phyloP scores from a whole-genome alignment of 768 basidiomycete species.

The Tylopilus plumbeoviolaceoides region DNA sequence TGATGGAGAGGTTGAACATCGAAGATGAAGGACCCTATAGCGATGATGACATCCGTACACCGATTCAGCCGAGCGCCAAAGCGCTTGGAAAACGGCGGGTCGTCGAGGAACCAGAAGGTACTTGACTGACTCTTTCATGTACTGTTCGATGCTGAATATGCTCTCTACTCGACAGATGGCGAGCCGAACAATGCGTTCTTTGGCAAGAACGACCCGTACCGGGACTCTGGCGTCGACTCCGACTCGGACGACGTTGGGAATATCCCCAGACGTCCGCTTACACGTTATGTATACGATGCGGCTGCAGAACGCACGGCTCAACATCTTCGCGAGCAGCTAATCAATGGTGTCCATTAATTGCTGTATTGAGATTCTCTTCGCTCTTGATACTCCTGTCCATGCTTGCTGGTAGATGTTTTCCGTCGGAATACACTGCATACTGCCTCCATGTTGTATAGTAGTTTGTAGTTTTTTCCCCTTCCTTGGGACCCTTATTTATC shows the following conservation, averaged over 20 bases:
- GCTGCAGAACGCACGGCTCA: constrained; percentile 75
- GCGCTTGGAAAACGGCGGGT: constrained; percentile 82
- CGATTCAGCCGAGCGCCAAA: constrained; percentile 74
- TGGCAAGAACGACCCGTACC: constrained; percentile 34
- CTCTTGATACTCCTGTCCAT: neutral
- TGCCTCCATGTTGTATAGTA: constrained; percentile 23
- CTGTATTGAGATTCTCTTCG: neutral
- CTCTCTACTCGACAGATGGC: constrained; percentile 28
- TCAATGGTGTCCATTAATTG: constrained; percentile 46
- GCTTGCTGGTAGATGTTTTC: constrained; percentile 13
- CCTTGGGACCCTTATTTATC: constrained; percentile 24
- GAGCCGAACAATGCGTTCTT: constrained; percentile 58
- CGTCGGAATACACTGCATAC: constrained; percentile 12
- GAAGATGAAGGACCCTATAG: constrained; percentile 18
- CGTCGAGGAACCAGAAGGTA: constrained; percentile 47
- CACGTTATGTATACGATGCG: constrained; percentile 88
- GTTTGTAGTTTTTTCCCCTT: constrained; percentile 11
- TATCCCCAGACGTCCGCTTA: constrained; percentile 42
- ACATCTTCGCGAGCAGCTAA: constrained; percentile 44
- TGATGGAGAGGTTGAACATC: constrained; percentile 26
- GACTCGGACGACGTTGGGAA: constrained; percentile 45
- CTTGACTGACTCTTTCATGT: neutral
- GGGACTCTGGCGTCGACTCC: constrained; percentile 38
- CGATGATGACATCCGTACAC: constrained; percentile 35
- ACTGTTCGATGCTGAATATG: neutral